Percentiles rank a stretch among this genome's conserved stretches.
phyloP scores from a whole-genome alignment of 2,329 filamentous ascomycete genomes.

The Sporothrix euskadiensis region DNA sequence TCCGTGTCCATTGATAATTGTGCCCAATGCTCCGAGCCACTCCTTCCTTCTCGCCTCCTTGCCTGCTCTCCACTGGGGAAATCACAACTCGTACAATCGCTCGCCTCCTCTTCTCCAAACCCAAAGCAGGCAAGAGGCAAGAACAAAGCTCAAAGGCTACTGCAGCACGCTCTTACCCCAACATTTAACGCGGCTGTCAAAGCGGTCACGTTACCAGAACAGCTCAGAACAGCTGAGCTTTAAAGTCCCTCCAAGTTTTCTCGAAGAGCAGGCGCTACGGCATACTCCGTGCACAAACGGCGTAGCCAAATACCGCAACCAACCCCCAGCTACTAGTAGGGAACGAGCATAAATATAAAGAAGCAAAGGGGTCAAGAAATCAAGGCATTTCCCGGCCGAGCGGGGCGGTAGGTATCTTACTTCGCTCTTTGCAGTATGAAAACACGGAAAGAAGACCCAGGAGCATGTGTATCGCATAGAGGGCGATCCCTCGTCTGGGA shows the following conservation, averaged over 20 bases:
- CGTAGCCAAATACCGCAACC: not conserved
- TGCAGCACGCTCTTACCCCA: not conserved
- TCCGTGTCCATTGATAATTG: not conserved
- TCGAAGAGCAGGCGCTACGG: not conserved
- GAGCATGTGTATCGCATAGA: not conserved
- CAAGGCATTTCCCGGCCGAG: not conserved
- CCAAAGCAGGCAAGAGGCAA: constrained; percentile 13
- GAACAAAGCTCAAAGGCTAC: not conserved
- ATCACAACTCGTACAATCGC: not conserved
- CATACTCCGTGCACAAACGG: constrained; percentile 1
- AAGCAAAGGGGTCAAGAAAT: not conserved
- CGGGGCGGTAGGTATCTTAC: not conserved
- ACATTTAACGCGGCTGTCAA: not conserved
- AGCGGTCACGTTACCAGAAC: constrained; percentile 9
- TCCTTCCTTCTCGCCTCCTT: not conserved
- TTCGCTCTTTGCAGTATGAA: not conserved
- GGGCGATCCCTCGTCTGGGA: constrained; percentile 19
- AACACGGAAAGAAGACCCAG: not conserved
- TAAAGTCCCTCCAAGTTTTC: no score
- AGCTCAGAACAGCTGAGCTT: not conserved
- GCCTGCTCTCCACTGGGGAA: not conserved
- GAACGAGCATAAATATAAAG: not conserved
- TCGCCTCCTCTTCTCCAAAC: not conserved
- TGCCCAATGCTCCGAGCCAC: not conserved
- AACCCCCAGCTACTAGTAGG: not conserved